Base-by-base conservation (phyloP, 2,329 filamentous ascomycete genomes). In the Calonectria leucothoes region DNA sequence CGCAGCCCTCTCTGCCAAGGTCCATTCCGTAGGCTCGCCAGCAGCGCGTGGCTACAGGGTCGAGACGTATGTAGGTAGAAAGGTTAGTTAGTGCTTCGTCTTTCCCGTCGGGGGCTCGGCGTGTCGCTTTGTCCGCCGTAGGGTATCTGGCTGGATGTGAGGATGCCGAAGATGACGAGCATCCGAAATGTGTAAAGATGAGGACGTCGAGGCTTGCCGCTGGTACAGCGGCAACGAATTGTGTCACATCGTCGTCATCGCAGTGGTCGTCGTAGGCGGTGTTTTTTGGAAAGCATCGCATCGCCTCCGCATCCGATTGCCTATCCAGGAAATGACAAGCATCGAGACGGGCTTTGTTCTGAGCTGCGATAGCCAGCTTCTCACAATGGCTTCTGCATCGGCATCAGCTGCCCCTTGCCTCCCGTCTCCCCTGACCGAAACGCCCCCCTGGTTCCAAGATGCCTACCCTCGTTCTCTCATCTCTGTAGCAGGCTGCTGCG, bases 1-100 rank as follows among this genome's bases (percentile, higher is more conserved):
- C 55, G 33, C 55, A 61, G 55, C 55, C 55, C 55, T 39, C 35
- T 29, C n/a, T 61, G 55, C 55, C 55, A 61, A 61, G 55, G 55
- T 61, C 55, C 55, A 61, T 61, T 61, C 55, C 55, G 55, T 23
- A 61, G n/a, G 33, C 25, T 61, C 55, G 23, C 23, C 23, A 39
- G n/a, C 55, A 61, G 55, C 55, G 33, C 55, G 55, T 61, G 35
- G 55, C 55, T 20, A 61, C 33, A 61, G 55, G 55, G 35, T 61
- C 55, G 23, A 39, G 55, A 61, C 55, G 25, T 61, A 61, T 61
- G 55, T 61, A 61, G 35, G 55, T 37, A 61, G 33, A 59, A 61
- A 61, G 35, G 55, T 39, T 61, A 61, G 35, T 12, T n/a, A n/a
- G n/a, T n/a, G n/a, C 37, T 37, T 37, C 39, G 33, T 37, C 55